A percentile compares a stretch with the other conserved stretches of the same genome.
These are phyloP conservation scores for Tolypocladium inflatum DNA, from an alignment of 2,329 filamentous ascomycete genomes.

Conservation along the genomic window DNA sequence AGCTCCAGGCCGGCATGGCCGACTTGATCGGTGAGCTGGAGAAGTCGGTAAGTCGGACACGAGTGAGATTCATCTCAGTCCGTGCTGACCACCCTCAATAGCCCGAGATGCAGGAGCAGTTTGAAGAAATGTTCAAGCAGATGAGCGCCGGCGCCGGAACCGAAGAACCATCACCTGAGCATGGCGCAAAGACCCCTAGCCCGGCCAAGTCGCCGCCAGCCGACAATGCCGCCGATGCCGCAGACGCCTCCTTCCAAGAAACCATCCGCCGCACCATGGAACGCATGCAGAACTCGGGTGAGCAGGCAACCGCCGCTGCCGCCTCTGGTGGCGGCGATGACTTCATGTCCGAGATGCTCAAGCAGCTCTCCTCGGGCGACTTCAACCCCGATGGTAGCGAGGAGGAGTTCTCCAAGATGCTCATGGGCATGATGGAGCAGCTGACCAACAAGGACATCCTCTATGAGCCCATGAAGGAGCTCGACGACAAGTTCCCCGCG, in stretches of 20 bases:
- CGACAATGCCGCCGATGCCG: slow-evolving; percentile 26
- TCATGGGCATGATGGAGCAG: slow-evolving; percentile 98
- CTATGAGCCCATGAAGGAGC: slow-evolving; percentile 97
- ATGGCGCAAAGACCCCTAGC: slow-evolving; percentile 12
- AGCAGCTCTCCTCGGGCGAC: slow-evolving; percentile 61
- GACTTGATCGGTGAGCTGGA: slow-evolving; percentile 67
- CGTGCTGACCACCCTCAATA: slow-evolving; percentile 12
- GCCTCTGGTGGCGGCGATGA: slow-evolving; percentile 62
- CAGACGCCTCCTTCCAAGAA: slow-evolving; percentile 69
- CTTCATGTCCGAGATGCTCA: slow-evolving; percentile 84
- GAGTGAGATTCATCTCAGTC: too few species aligned
- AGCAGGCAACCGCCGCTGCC: slow-evolving; percentile 72
- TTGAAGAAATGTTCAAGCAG: slow-evolving; percentile 69
- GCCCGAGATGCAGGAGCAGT: slow-evolving; percentile 69
- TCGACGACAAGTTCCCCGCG: slow-evolving; percentile 81
- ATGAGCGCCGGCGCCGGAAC: slow-evolving; percentile 44
- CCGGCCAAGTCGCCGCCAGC: slow-evolving; percentile 19
- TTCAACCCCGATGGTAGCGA: slow-evolving; percentile 51
- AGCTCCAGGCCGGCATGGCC: slow-evolving; percentile 86
- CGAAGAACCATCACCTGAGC: slow-evolving; percentile 7
- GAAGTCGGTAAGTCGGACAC: slow-evolving; percentile 37
- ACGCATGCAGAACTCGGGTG: slow-evolving; percentile 83
- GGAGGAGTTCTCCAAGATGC: slow-evolving; percentile 87
- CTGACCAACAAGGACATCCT: slow-evolving; percentile 96
- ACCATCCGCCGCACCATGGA: slow-evolving; percentile 93